These are phyloP conservation scores for Magnaporthiopsis incrustans DNA, from an alignment of 2,329 filamentous ascomycete species.

Conservation along the genomic window DNA sequence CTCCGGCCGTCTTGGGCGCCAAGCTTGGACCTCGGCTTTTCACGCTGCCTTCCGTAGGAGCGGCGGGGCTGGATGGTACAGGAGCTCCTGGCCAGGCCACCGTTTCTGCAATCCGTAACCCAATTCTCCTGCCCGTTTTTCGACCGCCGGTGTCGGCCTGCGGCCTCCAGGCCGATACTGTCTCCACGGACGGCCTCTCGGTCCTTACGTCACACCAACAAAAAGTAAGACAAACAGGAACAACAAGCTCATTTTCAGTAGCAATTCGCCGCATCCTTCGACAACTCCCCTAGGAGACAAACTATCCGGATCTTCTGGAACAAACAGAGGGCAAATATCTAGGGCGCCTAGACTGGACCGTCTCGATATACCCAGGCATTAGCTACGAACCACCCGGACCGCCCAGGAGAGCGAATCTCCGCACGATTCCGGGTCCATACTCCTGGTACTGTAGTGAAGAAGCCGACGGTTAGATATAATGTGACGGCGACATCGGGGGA, in stretches of 20 bases:
- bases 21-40: background rate
- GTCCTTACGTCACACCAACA: background rate
- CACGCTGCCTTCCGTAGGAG: background rate
- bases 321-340: background rate
- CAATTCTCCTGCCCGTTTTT: background rate
- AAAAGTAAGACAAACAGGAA: background rate
- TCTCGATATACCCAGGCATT: background rate
- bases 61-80: background rate
- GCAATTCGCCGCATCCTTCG: background rate
- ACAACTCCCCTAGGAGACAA: background rate
- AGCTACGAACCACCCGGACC: conserved; percentile 71
- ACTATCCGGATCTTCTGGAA: background rate
- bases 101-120: background rate
- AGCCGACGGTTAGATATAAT: background rate
- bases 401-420: conserved; percentile 87
- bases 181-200: too few relatives aligned
- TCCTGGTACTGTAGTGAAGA: conserved; percentile 68
- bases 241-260: background rate
- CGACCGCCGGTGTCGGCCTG: background rate
- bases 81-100: background rate
- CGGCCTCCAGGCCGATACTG: background rate
- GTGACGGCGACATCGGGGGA: too few relatives aligned
- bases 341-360: background rate
- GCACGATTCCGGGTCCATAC: conserved; percentile 90
- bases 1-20: background rate